A percentile compares a stretch with the other conserved stretches of the same genome.
These are phyloP conservation scores for Salix exigua DNA, from an alignment of 345 rosid species.

Conservation along the genomic window DNA sequence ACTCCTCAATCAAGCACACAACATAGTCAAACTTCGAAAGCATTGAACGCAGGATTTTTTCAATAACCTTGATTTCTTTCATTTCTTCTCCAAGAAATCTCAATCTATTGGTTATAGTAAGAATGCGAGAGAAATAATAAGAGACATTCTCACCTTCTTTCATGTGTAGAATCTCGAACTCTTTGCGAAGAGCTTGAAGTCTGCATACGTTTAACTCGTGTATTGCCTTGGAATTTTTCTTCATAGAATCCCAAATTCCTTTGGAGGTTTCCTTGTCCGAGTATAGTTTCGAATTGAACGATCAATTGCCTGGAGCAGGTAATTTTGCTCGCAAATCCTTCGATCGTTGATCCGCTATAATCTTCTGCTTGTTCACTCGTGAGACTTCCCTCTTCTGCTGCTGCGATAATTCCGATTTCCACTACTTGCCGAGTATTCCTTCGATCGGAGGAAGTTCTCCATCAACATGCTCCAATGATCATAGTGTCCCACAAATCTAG, in stretches of 20 bases:
- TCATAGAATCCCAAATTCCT: slow-evolving; percentile 8
- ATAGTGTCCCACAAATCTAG: too few species aligned
- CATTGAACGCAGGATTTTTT: slow-evolving; percentile 3
- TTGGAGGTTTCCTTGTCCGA: slow-evolving; percentile 6
- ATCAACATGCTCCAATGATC: too few species aligned
- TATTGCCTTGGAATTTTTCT: slow-evolving; percentile 8
- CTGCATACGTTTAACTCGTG: neutral
- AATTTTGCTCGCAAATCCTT: slow-evolving; percentile 10
- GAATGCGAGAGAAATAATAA: too few species aligned
- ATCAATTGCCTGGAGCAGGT: slow-evolving; percentile 14
- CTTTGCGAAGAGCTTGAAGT: neutral
- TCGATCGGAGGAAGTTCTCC: too few species aligned
- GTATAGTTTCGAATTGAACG: neutral
- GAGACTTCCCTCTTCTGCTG: too few species aligned
- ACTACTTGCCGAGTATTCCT: too few species aligned
- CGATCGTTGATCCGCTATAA: too few species aligned
- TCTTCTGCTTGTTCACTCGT: too few species aligned
- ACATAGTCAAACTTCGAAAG: neutral
- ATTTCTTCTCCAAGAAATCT: neutral
- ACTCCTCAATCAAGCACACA: slow-evolving; percentile 3
- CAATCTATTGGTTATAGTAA: too few species aligned
- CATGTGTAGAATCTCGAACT: slow-evolving; percentile 7
- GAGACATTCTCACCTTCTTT: neutral
- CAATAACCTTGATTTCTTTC: slow-evolving; percentile 1
- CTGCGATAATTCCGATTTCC: too few species aligned